Percentiles rank a stretch among this genome's conserved stretches.
These are phyloP conservation scores for Eucalyptus dawsonii DNA, from an alignment of 345 rosid genomes.

Conservation along the genomic window DNA sequence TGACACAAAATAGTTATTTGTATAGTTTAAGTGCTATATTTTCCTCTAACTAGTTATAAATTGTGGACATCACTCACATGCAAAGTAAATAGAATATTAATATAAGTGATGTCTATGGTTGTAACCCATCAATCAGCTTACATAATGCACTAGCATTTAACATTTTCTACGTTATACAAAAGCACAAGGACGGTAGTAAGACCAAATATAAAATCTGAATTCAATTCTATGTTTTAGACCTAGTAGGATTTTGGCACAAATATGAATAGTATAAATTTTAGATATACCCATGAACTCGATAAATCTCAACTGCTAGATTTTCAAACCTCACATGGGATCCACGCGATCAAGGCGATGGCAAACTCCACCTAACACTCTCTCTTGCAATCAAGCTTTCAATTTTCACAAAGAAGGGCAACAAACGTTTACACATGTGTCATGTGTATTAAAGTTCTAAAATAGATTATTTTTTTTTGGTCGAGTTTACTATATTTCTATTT, in stretches of 20 bases:
- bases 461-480: no score
- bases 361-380: no score
- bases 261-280: neutral
- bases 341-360: fast-evolving
- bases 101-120: fast-evolving
- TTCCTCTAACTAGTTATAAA: neutral
- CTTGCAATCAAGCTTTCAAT: fast-evolving
- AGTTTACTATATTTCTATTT: fast-evolving
- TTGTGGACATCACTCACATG: neutral
- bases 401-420: fast-evolving
- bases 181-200: fast-evolving
- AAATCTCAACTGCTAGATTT: fast-evolving
- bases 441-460: no score
- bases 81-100: neutral
- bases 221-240: neutral
- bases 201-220: neutral
- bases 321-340: neutral
- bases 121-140: fast-evolving
- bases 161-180: neutral
- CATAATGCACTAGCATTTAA: neutral
- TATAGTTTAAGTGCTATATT: neutral
- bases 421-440: fast-evolving
- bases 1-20: fast-evolving
- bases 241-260: neutral
- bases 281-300: fast-evolving